Conservation (phyloP, 805 yeast genomes). For the Myxozyma udenii region DNA sequence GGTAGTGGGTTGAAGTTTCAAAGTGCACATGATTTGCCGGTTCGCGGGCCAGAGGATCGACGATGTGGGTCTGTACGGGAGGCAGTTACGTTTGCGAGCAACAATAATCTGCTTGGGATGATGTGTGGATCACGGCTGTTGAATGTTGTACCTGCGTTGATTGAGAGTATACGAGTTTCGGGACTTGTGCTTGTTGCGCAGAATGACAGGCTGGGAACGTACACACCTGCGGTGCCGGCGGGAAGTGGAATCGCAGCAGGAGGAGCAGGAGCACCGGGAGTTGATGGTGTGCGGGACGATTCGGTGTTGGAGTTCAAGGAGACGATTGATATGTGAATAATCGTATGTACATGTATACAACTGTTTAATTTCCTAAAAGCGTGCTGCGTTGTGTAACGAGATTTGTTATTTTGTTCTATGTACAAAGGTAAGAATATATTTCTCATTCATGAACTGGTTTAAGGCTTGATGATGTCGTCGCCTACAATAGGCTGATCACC, state of each 20-base stretch:
- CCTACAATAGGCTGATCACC: slow-evolving; percentile 5
- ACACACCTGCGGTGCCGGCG: background rate
- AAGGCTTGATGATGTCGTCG: slow-evolving; percentile 2
- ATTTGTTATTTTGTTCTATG: no score
- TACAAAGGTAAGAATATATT: no score
- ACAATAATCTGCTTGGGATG: slow-evolving; percentile 81
- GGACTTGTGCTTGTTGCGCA: slow-evolving; percentile 65
- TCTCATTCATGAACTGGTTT: no score
- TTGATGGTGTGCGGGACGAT: slow-evolving; percentile 65
- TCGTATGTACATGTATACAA: no score
- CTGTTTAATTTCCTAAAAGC: no score
- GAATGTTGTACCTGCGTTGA: slow-evolving; percentile 64
- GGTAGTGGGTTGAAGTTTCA: slow-evolving; percentile 14
- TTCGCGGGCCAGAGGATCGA: slow-evolving; percentile 33
- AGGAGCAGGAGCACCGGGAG: slow-evolving; percentile 39
- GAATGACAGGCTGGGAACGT: slow-evolving; percentile 12
- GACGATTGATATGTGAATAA: slow-evolving; percentile 47
- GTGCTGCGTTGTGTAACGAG: no score
- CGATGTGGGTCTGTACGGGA: slow-evolving; percentile 65
- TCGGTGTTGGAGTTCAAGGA: slow-evolving; percentile 67
- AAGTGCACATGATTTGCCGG: slow-evolving; percentile 35
- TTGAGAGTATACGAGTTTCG: slow-evolving; percentile 68
- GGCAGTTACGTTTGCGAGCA: slow-evolving; percentile 73
- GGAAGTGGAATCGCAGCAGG: no score
- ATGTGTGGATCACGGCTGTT: slow-evolving; percentile 71